Evolutionary conservation across 1,139 yeast species (phyloP), one percentile per base, ranked within the genome.

Genomic region (Casaregolazyma suthepensis): DNA sequence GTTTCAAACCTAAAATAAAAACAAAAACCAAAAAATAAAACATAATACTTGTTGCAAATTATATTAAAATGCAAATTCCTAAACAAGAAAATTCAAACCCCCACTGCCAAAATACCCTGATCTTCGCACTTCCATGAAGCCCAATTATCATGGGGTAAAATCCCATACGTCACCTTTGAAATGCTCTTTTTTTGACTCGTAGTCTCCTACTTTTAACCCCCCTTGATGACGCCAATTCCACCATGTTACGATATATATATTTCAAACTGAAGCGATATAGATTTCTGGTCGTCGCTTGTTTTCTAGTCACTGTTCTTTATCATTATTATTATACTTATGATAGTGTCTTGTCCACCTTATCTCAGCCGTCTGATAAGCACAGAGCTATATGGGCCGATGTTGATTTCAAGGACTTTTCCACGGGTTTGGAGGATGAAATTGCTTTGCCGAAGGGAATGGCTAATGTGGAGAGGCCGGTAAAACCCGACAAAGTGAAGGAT

Each of bases 241-340:
- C 35, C 15, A 45, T 45, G 48, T 19, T 45, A 18, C 23, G 26
- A 51, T 22, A 35, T 6, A 7, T 22, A 2, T 38, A 35, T 15
- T 31, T 45, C 44, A 50, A 47, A 49, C 22, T 53, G 23, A 51
- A 53, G 13, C 50, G 53, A 5, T 47, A 50, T 22, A 47, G 48
- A 26, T 23, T 45, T 9, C 52, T 50, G 20, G 31, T 53, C 18
- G 47, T 40, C 1, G 18, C 48, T 20, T 23, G 50, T n/a, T 51
- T 45, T 12, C 43, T 50, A 6, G 48, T 53, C 22, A 20, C 48
- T 6, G 38, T 47, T 18, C 46, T 50, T 20, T 43, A 46, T 20
- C 47, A 40, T 40, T 17, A 49, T 22, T 49, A 43, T 26, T 22
- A 40, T 35, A 31, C 42, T 7, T 45, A 29, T 31, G 46, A 44